Evolutionary conservation across 208 protist genomes (phyloP), one percentile per base, ranked within the genome.

Genomic region (Trypanosoma cruzi): DNA sequence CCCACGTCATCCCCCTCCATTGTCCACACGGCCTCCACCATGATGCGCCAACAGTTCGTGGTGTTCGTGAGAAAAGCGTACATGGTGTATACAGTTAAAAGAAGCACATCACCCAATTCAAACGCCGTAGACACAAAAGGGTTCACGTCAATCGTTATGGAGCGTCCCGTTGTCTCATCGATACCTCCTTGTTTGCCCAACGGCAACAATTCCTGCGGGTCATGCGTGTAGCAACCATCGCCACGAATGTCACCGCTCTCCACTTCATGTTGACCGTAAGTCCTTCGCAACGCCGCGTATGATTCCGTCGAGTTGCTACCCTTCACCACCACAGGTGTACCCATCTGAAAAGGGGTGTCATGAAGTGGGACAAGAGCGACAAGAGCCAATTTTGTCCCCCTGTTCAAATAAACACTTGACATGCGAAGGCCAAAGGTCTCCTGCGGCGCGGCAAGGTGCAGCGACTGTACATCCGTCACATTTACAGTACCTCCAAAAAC

Each of bases 41-140:
- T 82, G 7, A 96, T 46, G 8, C 91, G 81, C 85, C 87, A 93
- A 65, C 67, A 82, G 64, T 68, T 79, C 13, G 84, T 86, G 31
- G 79, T 80, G 63, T 96, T 96, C 2, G 84, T 91, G 22, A 94
- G 64, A 62, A 89, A 96, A 24, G 71, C 49, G 52, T 86, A 73
- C 91, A 96, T 96, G 14, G 88, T 92, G 78, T 96, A 96, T 10
- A 93, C 84, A 2, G 88, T 94, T 18, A 92, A 75, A 48, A 96
- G 76, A 26, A 96, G 69, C 28, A 96, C 52, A 59, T 96, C 91
- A 14, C 91, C 91, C 0, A 74, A 70, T 61, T 92, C 85, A 22
- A 96, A 78, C 24, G 88, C 68, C 13, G 73, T 75, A 31, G 80
- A 89, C 14, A 89, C 64, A 28, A 96, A 82, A 2, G 88, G 86